These are phyloP conservation scores for Colletotrichum lindemuthianum DNA, from an alignment of 2,329 filamentous ascomycete genomes.

Conservation along the genomic window DNA sequence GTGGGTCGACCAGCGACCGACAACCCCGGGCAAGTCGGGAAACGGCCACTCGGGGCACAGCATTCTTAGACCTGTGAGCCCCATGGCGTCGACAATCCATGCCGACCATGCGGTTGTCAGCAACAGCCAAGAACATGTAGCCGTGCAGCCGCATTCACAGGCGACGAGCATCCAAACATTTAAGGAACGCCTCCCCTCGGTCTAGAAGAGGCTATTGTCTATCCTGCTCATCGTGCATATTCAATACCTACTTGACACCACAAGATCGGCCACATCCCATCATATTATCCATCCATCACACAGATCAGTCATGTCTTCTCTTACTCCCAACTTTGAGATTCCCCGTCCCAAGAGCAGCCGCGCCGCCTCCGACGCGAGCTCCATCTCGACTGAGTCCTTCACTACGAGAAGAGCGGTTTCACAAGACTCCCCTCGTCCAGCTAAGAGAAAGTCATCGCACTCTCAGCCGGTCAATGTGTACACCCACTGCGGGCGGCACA, in stretches of 20 bases:
- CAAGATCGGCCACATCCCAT: background rate
- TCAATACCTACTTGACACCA: background rate
- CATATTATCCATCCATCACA: background rate
- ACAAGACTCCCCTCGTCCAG: slow-evolving; percentile 35
- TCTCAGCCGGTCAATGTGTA: slow-evolving; percentile 58
- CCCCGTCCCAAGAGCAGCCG: slow-evolving; percentile 33
- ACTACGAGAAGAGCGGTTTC: slow-evolving; percentile 36
- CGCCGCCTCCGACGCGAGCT: slow-evolving; percentile 29
- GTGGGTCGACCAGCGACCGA: slow-evolving; percentile 26
- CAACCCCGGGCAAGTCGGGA: slow-evolving; percentile 32
- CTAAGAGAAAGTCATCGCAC: slow-evolving; percentile 46
- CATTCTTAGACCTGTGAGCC: slow-evolving; percentile 29
- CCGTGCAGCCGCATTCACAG: slow-evolving; percentile 28
- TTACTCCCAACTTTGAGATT: slow-evolving; percentile 21
- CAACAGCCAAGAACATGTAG: slow-evolving; percentile 23
- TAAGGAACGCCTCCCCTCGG: slow-evolving; percentile 22
- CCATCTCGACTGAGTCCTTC: slow-evolving; percentile 29
- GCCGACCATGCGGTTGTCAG: slow-evolving; percentile 31
- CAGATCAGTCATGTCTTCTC: slow-evolving; percentile 7
- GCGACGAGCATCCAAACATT: slow-evolving; percentile 23
- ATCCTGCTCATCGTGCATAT: slow-evolving; percentile 2
- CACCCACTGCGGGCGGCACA: slow-evolving; percentile 65
- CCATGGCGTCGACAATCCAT: slow-evolving; percentile 31
- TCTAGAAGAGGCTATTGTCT: slow-evolving; percentile 6
- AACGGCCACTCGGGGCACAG: slow-evolving; percentile 34